Evolutionary conservation across 2,329 filamentous ascomycete species (phyloP).

Genomic region (Verticillium isaacii): DNA sequence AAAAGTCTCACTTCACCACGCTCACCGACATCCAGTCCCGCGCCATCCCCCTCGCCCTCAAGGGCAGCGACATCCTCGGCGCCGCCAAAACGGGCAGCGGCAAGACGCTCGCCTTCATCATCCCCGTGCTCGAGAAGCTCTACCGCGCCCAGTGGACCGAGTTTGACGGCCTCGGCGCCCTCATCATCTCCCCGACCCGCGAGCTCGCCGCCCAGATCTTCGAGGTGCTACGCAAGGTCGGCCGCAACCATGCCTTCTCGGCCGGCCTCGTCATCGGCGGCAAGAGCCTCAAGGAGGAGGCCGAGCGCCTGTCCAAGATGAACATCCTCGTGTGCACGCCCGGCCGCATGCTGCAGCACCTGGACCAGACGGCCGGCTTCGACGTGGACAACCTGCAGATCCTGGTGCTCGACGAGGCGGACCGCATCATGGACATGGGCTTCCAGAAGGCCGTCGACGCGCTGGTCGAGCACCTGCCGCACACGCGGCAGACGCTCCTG

Average conservation of each 20-base stretch:
- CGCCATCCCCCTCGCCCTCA: constrained; percentile 82
- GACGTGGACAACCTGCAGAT: constrained; percentile 89
- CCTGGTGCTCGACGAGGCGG: constrained; percentile 90
- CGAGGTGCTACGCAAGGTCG: constrained; percentile 85
- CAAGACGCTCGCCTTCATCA: constrained; percentile 88
- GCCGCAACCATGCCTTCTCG: constrained; percentile 83
- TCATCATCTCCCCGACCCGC: constrained; percentile 90
- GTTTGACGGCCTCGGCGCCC: constrained; percentile 82
- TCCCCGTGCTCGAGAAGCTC: constrained; percentile 89
- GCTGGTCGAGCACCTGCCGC: constrained; percentile 85
- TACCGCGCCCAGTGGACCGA: constrained; percentile 88
- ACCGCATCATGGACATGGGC: constrained; percentile 96
- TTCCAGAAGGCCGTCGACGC: constrained; percentile 90
- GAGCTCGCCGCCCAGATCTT: constrained; percentile 97
- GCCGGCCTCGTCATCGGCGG: constrained; percentile 92
- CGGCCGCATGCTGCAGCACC: constrained; percentile 88
- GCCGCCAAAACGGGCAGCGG: constrained; percentile 94
- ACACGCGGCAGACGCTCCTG: constrained; percentile 80
- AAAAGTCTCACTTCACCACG: constrained; percentile 81
- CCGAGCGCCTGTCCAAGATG: constrained; percentile 81
- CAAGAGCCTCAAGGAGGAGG: constrained; percentile 82
- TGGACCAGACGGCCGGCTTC: constrained; percentile 88
- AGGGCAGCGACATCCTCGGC: constrained; percentile 83
- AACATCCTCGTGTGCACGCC: constrained; percentile 97
- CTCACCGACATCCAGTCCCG: constrained; percentile 89